Evolutionary conservation across 2,329 filamentous ascomycete species (phyloP), one percentile per base, ranked within the genome.

Genomic region (Diatrype stigma): DNA sequence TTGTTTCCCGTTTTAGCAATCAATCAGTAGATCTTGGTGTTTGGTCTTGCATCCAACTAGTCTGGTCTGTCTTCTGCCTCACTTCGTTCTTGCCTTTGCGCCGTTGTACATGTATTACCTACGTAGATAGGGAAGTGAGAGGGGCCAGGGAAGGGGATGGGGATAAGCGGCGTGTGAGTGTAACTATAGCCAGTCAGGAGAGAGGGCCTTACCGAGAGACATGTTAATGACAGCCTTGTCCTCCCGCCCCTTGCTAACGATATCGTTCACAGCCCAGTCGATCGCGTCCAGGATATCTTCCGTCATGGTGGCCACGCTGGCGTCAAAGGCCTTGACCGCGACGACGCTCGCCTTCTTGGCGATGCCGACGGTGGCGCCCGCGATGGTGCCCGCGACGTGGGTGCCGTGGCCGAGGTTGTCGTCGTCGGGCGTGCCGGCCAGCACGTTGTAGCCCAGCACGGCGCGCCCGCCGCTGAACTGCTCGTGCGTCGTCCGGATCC

Each of bases 331-430:
- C 22, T 44, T 44, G 40, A 44, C 26, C 12, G 21, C 40, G 12
- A 44, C 22, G 40, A 28, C 8, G 40, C 21, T 44, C 21, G 40
- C 40, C 12, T 23, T 22, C 40, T n/a, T 44, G 5, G 40, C 40
- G 5, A 44, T 12, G n/a, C 40, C 40, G 11, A 44, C 40, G 12
- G 22, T 44, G 5, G 21, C 16, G 22, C 70, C 68, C 28, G 63
- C 73, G 38, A 77, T 70, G 34, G 70, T 77, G 11, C 74, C 75
- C 7, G 75, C 69, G 42, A 71, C 68, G 57, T 77, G 74, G 1
- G 75, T 78, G 35, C 75, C 75, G 52, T 78, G 74, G 23, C 75
- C 75, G 7, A 64, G 55, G 8, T 51, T 56, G 60, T 77, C 73
- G 14, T 59, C 53, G 12, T 64, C 62, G 32, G 46, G 48, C 17